Evolutionary conservation across 495 filamentous ascomycete species (phyloP).

Genomic region (Lophium mytilinum): DNA sequence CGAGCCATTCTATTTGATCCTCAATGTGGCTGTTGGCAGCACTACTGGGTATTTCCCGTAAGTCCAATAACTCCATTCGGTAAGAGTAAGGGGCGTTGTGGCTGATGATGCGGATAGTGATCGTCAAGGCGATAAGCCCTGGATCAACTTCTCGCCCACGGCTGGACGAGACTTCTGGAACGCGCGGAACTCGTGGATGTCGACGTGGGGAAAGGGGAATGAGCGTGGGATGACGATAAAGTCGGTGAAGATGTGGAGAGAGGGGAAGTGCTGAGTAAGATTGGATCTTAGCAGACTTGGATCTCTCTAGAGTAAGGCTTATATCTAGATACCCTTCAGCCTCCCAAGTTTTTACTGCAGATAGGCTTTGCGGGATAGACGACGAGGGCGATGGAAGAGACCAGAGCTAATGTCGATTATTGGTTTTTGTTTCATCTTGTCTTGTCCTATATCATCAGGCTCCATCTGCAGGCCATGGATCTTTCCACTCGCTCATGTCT

Average conservation of each 20-base stretch:
- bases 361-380: no score
- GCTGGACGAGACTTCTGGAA: neutral
- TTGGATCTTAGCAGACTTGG: no score
- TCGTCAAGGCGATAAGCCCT: neutral
- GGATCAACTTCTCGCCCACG: neutral
- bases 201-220: neutral
- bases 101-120: neutral
- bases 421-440: neutral
- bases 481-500: neutral
- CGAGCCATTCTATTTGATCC: slow-evolving; percentile 1
- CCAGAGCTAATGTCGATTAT: no score
- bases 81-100: no score
- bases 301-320: no score
- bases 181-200: neutral
- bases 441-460: neutral
- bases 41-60: neutral
- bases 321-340: no score
- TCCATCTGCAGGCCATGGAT: neutral
- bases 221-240: neutral
- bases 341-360: no score
- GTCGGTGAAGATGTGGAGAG: neutral
- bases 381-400: no score
- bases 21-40: slow-evolving; percentile 6
- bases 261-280: neutral
- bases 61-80: neutral